A percentile compares a stretch with the other conserved stretches of the same genome.
Conservation (phyloP, 371 early-diverging fungal species). For the Mucor irregularis region DNA sequence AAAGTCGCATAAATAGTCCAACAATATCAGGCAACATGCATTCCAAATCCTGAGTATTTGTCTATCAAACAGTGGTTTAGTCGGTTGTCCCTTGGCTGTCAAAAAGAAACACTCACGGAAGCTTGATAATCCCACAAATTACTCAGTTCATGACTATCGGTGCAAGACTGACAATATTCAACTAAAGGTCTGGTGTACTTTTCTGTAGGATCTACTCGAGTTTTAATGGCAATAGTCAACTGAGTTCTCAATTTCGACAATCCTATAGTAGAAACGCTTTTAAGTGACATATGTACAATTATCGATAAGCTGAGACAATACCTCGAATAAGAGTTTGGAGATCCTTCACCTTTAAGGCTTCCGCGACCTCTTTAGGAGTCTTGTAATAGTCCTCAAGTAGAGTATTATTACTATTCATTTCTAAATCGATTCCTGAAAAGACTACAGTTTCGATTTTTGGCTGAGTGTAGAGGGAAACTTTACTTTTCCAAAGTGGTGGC, state of each 20-base stretch:
- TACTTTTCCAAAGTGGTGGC: background rate
- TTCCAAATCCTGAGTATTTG: slow-evolving; percentile 43
- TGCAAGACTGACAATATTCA: slow-evolving; percentile 46
- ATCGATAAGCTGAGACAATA: background rate
- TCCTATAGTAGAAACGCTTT: slow-evolving; percentile 9
- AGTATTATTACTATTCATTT: slow-evolving; percentile 9
- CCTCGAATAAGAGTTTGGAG: slow-evolving; percentile 22
- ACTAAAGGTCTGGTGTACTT: slow-evolving; percentile 44
- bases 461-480: background rate
- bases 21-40: slow-evolving; percentile 45
- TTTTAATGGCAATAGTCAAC: slow-evolving; percentile 29
- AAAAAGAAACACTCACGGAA: slow-evolving; percentile 19
- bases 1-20: slow-evolving; percentile 42
- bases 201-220: slow-evolving; percentile 46
- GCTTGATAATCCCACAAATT: slow-evolving; percentile 49
- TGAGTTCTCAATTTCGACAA: slow-evolving; percentile 34
- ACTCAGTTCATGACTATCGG: slow-evolving; percentile 34
- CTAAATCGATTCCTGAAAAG: background rate
- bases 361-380: slow-evolving; percentile 25
- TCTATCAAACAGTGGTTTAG: slow-evolving; percentile 10
- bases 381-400: slow-evolving; percentile 29
- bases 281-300: too few relatives aligned
- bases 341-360: slow-evolving; percentile 31
- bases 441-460: background rate
- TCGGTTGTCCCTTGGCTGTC: background rate